Evolutionary conservation across 352 stramenopile species (phyloP).

Genomic region (Phytopythium mirpurense): DNA sequence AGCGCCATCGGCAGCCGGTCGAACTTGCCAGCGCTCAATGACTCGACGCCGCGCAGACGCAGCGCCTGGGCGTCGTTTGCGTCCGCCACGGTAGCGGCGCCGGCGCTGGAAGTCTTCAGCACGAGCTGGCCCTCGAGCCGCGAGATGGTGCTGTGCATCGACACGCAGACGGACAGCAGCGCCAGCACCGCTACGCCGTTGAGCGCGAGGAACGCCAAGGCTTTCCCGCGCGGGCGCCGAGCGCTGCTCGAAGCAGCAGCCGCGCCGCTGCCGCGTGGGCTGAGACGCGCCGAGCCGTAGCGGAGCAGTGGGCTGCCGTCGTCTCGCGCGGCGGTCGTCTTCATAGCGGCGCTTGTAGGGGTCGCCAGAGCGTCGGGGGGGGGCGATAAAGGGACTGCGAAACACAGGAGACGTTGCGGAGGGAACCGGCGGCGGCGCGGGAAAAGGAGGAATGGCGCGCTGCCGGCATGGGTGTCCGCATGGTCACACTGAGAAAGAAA

Average conservation of each 20-base stretch:
- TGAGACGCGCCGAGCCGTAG: slow-evolving; percentile 45
- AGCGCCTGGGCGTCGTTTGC: not conserved
- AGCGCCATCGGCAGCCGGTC: slow-evolving; percentile 57
- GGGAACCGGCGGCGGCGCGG: not conserved
- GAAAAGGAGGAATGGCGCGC: not conserved
- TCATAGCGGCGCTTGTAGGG: not conserved
- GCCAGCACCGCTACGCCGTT: slow-evolving; percentile 56
- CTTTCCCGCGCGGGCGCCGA: slow-evolving; percentile 19
- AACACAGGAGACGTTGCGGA: too few relatives aligned
- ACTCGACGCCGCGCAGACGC: not conserved
- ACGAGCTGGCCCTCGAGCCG: slow-evolving; percentile 33
- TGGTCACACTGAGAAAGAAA: not conserved
- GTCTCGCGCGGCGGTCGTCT: slow-evolving; percentile 1
- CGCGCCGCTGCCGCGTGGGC: slow-evolving; percentile 4
- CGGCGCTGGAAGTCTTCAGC: slow-evolving; percentile 1
- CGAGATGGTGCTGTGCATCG: slow-evolving; percentile 68
- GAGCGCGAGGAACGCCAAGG: slow-evolving; percentile 38
- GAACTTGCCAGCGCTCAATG: slow-evolving; percentile 10
- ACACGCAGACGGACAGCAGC: slow-evolving; percentile 54
- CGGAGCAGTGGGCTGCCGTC: slow-evolving; percentile 50
- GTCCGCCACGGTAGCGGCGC: not conserved
- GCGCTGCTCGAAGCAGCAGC: slow-evolving; percentile 4
- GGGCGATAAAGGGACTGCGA: too few relatives aligned
- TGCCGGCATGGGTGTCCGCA: not conserved
- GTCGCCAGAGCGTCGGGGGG: not conserved